Evolutionary conservation across 768 basidiomycete genomes (phyloP).

Genomic region (Suillus placidus): DNA sequence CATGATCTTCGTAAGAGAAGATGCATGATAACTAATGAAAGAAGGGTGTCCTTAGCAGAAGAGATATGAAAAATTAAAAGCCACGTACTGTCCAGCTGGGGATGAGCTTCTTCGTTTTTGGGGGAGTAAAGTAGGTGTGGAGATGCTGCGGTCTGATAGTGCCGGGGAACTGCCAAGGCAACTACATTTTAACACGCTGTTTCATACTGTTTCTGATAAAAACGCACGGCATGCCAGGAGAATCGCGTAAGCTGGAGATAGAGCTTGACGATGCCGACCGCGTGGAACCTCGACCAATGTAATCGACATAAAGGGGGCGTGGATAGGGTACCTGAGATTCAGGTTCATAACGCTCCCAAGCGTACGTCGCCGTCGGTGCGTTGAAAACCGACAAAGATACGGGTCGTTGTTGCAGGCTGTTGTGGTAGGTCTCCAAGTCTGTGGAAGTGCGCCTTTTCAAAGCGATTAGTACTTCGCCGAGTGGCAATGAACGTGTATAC

Average conservation of each 20-base stretch:
- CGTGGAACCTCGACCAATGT: slow-evolving; percentile 35
- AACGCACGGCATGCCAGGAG: slow-evolving; percentile 35
- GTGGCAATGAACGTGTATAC: slow-evolving; percentile 19
- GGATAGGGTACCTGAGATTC: slow-evolving; percentile 45
- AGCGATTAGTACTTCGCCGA: slow-evolving; percentile 20
- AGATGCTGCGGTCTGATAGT: slow-evolving; percentile 29
- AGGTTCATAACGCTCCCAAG: slow-evolving; percentile 50
- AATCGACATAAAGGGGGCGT: slow-evolving; percentile 43
- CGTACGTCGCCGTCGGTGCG: slow-evolving; percentile 47
- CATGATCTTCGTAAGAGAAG: slow-evolving; percentile 22
- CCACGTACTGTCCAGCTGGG: slow-evolving; percentile 31
- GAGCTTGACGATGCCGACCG: slow-evolving; percentile 36
- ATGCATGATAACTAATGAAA: slow-evolving; percentile 12
- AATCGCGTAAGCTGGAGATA: slow-evolving; percentile 31
- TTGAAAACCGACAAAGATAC: slow-evolving; percentile 45
- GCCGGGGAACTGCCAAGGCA: slow-evolving; percentile 29
- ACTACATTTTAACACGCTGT: slow-evolving; percentile 20
- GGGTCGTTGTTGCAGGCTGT: slow-evolving; percentile 32
- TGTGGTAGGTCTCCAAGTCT: slow-evolving; percentile 25
- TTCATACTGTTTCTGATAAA: slow-evolving; percentile 16
- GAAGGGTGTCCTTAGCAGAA: not conserved
- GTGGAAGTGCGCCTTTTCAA: slow-evolving; percentile 27
- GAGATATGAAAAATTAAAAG: not conserved
- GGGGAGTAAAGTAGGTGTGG: slow-evolving; percentile 33
- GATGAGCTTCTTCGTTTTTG: slow-evolving; percentile 38